Evolutionary conservation across 2,329 filamentous ascomycete genomes (phyloP).

Genomic region (Harringtonia lauricola): DNA sequence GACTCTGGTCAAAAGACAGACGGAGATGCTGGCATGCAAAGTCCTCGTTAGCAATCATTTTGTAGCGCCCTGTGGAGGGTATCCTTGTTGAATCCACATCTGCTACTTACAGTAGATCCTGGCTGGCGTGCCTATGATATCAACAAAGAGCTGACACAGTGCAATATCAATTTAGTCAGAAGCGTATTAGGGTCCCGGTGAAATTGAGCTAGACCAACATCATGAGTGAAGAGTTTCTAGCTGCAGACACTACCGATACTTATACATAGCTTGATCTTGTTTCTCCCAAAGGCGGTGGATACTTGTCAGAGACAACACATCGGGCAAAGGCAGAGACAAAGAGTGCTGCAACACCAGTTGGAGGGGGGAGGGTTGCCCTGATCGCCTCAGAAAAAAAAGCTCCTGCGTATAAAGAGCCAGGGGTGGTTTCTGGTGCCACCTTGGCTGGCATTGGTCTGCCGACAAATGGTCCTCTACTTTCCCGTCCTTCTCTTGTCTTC

Average conservation of each 20-base stretch:
- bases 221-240: background rate
- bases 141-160: too few relatives aligned
- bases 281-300: slow-evolving; percentile 5
- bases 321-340: slow-evolving; percentile 4
- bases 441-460: slow-evolving; percentile 12
- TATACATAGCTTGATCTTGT: slow-evolving; percentile 1
- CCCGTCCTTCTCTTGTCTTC: slow-evolving; percentile 10
- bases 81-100: too few relatives aligned
- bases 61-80: too few relatives aligned
- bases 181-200: too few relatives aligned
- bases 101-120: too few relatives aligned
- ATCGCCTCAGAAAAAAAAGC: slow-evolving; percentile 3
- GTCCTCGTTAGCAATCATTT: too few relatives aligned
- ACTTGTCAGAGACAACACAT: slow-evolving; percentile 7
- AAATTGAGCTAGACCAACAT: background rate
- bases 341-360: background rate
- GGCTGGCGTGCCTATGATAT: too few relatives aligned
- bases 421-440: slow-evolving; percentile 7
- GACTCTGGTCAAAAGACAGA: too few relatives aligned
- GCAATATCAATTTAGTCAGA: too few relatives aligned
- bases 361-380: background rate
- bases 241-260: slow-evolving; percentile 2
- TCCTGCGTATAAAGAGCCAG: slow-evolving; percentile 1
- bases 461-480: slow-evolving; percentile 17
- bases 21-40: too few relatives aligned